Base-by-base conservation (phyloP, 345 rosid genomes). In the Rubroshorea leprosula region DNA sequence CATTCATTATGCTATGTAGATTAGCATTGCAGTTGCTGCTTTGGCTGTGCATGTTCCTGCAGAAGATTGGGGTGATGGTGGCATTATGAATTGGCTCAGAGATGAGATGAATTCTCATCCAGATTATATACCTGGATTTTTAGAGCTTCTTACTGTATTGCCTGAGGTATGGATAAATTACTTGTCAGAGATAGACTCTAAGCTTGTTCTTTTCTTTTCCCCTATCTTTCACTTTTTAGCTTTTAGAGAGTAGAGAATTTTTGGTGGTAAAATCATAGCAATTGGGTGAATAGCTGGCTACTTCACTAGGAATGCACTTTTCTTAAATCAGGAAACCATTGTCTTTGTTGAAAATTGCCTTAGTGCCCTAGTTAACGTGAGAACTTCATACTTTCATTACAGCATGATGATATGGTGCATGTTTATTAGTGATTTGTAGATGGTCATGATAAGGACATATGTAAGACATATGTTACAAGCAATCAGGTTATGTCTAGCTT, bases 21-120 rank as follows among this genome's bases (percentile, higher is more conserved):
- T 90, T 78, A 87, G 99, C 80, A 90, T 90, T 76, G 97, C 95
- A 5, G 97, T 94, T 51, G 99, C 97, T 63, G 97, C 97, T 49
- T 81, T 90, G 85, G 99, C 96, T 69, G 99, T 94, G 22, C 99
- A 94, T 74, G 90, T 94, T 67, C 92, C 96, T 55, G 82, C 95
- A 2, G 92, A 80, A 69, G 95, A 85, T 66, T 90, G 99, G 99
- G 96, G 95, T 68, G 90, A 86, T 74, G 92, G 93, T 62, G 95
- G 99, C 54, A 85, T 94, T 11, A 72, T 90, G 62, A 87, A 74
- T 75, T 94, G 97, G 97, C 95, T 94, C 44, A 79, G 69, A 68
- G 87, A 85, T 72, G 96, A 90, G 78, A 94, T 94, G 99, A 85
- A 82, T 74, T 72, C 80, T 55, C 92, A 78, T 81, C 97, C 95